A percentile compares a stretch with the other conserved stretches of the same genome.
These are phyloP conservation scores for Scortechinia acanthostroma DNA, from an alignment of 2,329 filamentous ascomycete species.

Conservation along the genomic window DNA sequence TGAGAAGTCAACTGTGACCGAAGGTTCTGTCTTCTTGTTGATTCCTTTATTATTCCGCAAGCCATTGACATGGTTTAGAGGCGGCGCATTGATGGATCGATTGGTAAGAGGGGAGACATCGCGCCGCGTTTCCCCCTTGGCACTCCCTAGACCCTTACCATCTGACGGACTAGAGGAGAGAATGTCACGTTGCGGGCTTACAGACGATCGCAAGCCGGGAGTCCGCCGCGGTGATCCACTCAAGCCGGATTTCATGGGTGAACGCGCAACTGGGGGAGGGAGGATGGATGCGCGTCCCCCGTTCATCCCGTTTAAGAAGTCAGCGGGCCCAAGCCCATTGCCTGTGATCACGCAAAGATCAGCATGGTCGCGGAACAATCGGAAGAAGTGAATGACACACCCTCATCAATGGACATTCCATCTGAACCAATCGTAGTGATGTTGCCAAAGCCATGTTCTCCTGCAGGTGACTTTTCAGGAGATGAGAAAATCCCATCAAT, in stretches of 20 bases:
- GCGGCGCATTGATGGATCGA: conserved; percentile 9
- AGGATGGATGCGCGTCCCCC: conserved; percentile 20
- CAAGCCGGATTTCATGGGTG: conserved; percentile 31
- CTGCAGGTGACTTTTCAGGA: conserved; percentile 52
- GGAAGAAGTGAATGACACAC: background rate
- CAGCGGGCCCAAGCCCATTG: conserved; percentile 27
- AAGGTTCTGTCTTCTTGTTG: conserved; percentile 8
- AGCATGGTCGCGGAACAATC: background rate
- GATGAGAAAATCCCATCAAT: conserved; percentile 85
- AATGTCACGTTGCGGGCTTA: conserved; percentile 10
- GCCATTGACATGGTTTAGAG: conserved; percentile 2
- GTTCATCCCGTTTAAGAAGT: conserved; percentile 22
- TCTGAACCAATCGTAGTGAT: conserved; percentile 20
- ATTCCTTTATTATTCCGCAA: conserved; percentile 2
- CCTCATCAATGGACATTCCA: conserved; percentile 24
- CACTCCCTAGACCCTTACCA: conserved; percentile 6
- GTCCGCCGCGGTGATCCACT: conserved; percentile 30
- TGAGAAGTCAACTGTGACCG: conserved; percentile 18
- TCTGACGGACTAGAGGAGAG: conserved; percentile 7
- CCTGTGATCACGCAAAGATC: conserved; percentile 14
- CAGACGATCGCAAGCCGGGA: conserved; percentile 28
- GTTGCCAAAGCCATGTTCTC: conserved; percentile 14
- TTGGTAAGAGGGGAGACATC: conserved; percentile 16
- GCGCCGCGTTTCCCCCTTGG: conserved; percentile 5
- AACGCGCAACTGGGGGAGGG: conserved; percentile 28